A percentile compares a stretch with the other conserved stretches of the same genome.
Evolutionary conservation across 2,329 filamentous ascomycete species (phyloP).

Genomic region (Scytalidium lignicola): DNA sequence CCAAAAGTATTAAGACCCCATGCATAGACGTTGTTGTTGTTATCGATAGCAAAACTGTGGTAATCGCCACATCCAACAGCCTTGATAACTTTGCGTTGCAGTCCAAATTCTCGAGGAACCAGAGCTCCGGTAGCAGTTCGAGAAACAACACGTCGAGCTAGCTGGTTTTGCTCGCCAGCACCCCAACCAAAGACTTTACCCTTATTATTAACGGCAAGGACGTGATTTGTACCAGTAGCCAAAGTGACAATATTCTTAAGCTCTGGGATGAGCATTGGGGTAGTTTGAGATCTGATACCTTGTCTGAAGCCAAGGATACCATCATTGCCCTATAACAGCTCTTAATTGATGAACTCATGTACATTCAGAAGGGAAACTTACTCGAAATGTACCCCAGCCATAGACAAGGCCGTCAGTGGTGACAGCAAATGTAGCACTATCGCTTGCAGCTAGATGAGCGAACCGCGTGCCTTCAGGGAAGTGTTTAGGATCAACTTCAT

Average conservation of each 20-base stretch:
- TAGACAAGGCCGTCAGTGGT: slow-evolving; percentile 73
- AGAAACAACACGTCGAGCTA: slow-evolving; percentile 44
- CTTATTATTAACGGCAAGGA: slow-evolving; percentile 52
- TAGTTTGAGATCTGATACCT: slow-evolving; percentile 20
- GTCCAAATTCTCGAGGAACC: slow-evolving; percentile 27
- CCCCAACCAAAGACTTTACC: slow-evolving; percentile 61
- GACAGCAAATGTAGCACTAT: slow-evolving; percentile 71
- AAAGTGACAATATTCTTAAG: slow-evolving; percentile 51
- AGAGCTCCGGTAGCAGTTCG: slow-evolving; percentile 21
- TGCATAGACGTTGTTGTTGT: slow-evolving; percentile 64
- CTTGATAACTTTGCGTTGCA: slow-evolving; percentile 22
- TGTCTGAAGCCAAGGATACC: slow-evolving; percentile 52
- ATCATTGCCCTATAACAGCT: slow-evolving; percentile 50
- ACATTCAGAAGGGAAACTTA: slow-evolving; percentile 31
- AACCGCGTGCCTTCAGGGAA: slow-evolving; percentile 59
- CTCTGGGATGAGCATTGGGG: slow-evolving; percentile 48
- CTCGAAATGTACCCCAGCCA: slow-evolving; percentile 79
- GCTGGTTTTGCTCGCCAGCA: slow-evolving; percentile 62
- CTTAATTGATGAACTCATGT: slow-evolving; percentile 11
- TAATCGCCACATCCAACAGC: slow-evolving; percentile 60
- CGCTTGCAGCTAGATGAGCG: slow-evolving; percentile 64
- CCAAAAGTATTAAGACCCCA: slow-evolving; percentile 89
- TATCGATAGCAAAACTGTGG: slow-evolving; percentile 72
- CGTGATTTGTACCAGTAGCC: slow-evolving; percentile 52
- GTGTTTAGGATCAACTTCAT: slow-evolving; percentile 49